These are phyloP conservation scores for Teunomyces pallodes DNA, from an alignment of 805 yeast species.

Conservation along the genomic window DNA sequence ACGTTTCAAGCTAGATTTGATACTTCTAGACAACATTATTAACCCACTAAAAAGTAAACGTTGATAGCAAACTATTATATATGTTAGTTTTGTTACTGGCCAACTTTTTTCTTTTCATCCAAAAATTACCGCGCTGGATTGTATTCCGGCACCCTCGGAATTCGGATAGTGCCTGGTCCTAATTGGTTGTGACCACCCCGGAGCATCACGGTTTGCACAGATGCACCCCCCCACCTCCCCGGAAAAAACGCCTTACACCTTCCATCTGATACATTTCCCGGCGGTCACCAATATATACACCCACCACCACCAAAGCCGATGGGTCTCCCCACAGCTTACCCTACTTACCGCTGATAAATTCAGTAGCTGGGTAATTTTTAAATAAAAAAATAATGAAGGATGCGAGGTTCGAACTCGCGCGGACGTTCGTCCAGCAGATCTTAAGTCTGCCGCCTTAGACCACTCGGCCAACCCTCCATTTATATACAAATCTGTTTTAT, in stretches of 20 bases:
- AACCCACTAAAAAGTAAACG: not conserved
- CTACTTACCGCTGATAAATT: not conserved
- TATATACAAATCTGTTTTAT: not conserved
- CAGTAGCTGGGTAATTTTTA: not conserved
- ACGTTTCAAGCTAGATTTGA: constrained; percentile 29
- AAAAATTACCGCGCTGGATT: not conserved
- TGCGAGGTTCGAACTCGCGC: constrained; percentile 57
- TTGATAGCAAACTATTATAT: not conserved
- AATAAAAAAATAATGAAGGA: constrained; percentile 39
- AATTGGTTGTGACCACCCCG: constrained; percentile 5
- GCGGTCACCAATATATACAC: not conserved
- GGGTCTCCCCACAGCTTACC: not conserved
- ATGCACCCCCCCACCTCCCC: not conserved
- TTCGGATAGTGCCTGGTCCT: not conserved
- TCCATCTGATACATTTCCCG: not conserved
- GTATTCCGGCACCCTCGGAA: constrained; percentile 3
- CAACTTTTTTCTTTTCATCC: constrained; percentile 2
- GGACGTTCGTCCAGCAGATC: constrained; percentile 48
- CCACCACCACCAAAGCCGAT: not conserved
- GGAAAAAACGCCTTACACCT: not conserved
- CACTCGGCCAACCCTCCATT: constrained; percentile 52
- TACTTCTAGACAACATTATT: constrained; percentile 34
- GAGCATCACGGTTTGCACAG: constrained; percentile 1
- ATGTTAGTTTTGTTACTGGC: constrained; percentile 1
- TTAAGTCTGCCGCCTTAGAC: constrained; percentile 53